phyloP scores from a whole-genome alignment of 2,329 filamentous ascomycete genomes.

The Trichoderma koningii region DNA sequence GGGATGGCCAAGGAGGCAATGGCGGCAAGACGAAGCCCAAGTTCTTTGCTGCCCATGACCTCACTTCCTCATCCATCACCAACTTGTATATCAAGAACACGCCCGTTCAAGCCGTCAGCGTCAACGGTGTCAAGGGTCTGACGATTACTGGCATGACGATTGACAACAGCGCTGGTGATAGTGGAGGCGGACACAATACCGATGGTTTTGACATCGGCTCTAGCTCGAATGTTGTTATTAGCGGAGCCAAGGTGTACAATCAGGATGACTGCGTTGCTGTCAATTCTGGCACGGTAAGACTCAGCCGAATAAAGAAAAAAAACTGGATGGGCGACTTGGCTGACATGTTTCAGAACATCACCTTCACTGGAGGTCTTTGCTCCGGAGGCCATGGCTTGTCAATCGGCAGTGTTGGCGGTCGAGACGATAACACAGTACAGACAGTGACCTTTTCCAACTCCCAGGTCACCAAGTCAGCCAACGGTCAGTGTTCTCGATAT shows the following conservation, averaged over 20 bases:
- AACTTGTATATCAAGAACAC: conserved; percentile 46
- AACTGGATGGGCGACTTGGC: background rate
- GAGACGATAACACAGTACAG: conserved; percentile 54
- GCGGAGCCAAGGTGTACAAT: conserved; percentile 56
- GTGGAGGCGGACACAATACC: conserved; percentile 52
- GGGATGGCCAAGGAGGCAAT: conserved; percentile 62
- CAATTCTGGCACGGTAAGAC: conserved; percentile 49
- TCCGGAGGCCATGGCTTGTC: conserved; percentile 48
- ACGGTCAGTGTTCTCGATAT: conserved; percentile 39
- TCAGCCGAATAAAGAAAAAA: background rate
- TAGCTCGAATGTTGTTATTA: conserved; percentile 53
- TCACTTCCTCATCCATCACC: conserved; percentile 41
- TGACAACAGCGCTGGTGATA: conserved; percentile 43
- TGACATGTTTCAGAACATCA: conserved; percentile 41
- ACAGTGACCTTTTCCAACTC: conserved; percentile 52
- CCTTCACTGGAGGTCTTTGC: conserved; percentile 48
- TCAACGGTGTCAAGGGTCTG: conserved; percentile 41
- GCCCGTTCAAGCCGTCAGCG: conserved; percentile 46
- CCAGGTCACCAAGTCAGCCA: conserved; percentile 53
- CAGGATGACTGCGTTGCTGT: conserved; percentile 63
- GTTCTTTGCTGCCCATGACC: conserved; percentile 53
- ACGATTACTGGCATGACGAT: conserved; percentile 43
- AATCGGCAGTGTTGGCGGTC: conserved; percentile 49
- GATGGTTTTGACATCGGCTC: conserved; percentile 61
- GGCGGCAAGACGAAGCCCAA: conserved; percentile 66